phyloP scores from a whole-genome alignment of 2,329 filamentous ascomycete genomes.

The Penicillium capsulatum region DNA sequence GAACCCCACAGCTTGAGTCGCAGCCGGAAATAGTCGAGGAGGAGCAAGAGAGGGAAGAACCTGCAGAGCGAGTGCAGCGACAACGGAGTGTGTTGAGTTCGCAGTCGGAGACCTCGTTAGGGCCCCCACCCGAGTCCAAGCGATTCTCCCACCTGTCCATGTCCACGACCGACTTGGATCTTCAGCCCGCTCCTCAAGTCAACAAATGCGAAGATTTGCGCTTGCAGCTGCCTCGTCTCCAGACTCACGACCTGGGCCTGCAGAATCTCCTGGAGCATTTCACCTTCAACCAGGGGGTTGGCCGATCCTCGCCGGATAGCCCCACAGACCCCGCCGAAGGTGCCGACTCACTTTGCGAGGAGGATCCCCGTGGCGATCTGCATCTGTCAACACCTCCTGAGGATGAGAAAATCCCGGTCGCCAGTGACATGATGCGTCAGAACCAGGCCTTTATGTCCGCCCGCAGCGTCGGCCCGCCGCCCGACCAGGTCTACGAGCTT shows the following conservation, averaged over 20 bases:
- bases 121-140: too few species aligned
- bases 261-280: constrained; percentile 7
- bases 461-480: constrained; percentile 16
- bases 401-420: constrained; percentile 26
- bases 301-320: background rate
- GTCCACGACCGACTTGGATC: constrained; percentile 6
- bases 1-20: too few species aligned
- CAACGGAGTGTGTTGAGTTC: constrained; percentile 8
- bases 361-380: too few species aligned
- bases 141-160: constrained; percentile 3
- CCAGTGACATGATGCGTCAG: constrained; percentile 17
- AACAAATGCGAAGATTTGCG: constrained; percentile 14
- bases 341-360: too few species aligned
- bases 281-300: background rate
- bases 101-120: constrained; percentile 12
- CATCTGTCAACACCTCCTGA: constrained; percentile 1
- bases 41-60: too few species aligned
- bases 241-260: constrained; percentile 14
- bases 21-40: too few species aligned
- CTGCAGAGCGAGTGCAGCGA: too few species aligned
- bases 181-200: background rate
- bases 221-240: constrained; percentile 20
- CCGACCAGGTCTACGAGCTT: constrained; percentile 33
- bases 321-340: background rate
- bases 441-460: constrained; percentile 16